A percentile compares a stretch with the other conserved stretches of the same genome.
These are phyloP conservation scores for Chenopodium suecicum DNA, from an alignment of 148 eudicot genomes.

Conservation along the genomic window DNA sequence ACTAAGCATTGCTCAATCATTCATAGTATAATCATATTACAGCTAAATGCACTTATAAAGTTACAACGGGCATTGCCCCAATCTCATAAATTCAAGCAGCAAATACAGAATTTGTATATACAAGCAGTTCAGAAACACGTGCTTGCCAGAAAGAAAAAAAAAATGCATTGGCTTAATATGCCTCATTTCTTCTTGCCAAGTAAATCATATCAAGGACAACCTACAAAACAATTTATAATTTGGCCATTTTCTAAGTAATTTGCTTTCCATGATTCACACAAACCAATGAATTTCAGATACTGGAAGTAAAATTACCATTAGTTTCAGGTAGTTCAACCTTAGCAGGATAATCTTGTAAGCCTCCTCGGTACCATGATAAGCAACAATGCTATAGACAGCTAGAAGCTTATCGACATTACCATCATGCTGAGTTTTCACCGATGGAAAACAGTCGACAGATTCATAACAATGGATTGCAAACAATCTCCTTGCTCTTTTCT, in stretches of 20 bases:
- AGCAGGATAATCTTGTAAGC: neutral
- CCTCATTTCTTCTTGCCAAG: neutral
- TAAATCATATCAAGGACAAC: neutral
- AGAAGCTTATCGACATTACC: neutral
- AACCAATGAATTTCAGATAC: neutral
- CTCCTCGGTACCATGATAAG: neutral
- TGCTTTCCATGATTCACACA: neutral
- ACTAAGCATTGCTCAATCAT: neutral
- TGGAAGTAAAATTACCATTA: neutral
- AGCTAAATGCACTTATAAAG: neutral
- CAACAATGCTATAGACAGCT: neutral
- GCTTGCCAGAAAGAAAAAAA: neutral
- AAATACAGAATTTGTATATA: constrained; percentile 9
- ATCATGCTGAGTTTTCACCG: neutral
- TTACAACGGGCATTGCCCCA: neutral
- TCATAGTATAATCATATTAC: neutral
- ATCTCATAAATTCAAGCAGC: neutral
- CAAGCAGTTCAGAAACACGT: constrained; percentile 1
- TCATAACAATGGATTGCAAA: neutral
- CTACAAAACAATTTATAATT: neutral
- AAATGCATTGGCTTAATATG: neutral
- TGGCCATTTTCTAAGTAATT: neutral
- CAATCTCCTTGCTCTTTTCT: neutral
- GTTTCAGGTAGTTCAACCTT: neutral
- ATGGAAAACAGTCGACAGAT: neutral